Evolutionary conservation across 2,329 filamentous ascomycete species (phyloP), one percentile per base, ranked within the genome.

Genomic region (Metarhizium sp.): DNA sequence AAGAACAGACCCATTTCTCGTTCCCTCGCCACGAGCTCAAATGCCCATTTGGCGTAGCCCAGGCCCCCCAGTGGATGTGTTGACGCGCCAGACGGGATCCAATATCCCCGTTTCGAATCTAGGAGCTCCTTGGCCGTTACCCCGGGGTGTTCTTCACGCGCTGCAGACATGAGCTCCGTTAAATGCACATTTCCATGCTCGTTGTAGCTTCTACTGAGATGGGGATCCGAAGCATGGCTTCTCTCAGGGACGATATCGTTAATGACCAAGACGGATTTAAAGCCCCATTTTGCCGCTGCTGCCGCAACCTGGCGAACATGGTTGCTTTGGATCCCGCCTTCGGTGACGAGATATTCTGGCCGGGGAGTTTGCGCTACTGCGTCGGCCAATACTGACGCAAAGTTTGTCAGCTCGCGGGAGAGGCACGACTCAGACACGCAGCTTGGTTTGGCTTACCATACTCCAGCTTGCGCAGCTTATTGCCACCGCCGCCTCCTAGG

Each of bases 401-500:
- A 11, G 32, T 34, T 10, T 34, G 32, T 34, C 5, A 34, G 32
- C 10, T 11, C 32, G 10, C 2, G 32, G 32, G 32, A 11, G 6
- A 34, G 7, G 32, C 32, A 34, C 10, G 32, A 25, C 25, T 4
- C 32, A 11, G 32, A 11, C 32, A 34, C 2, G 32, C 32, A 34
- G 32, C 32, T 34, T 34, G 32, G 7, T 11, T 34, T 30, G 18
- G 16, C 50, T 14, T 34, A 51, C 50, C 54, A 16, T 56, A 56
- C 34, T 56, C 54, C 16, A 56, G 45, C 43, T 56, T 56, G 50
- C 54, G 54, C n/a, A 56, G 49, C 36, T 56, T 56, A 32, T 56
- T 56, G 32, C 54, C 54, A 29, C 54, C 54, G 16, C 54, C 50
- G 40, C 50, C 50, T 20, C 49, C 54, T 29, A 56, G 50, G 34